phyloP scores from a whole-genome alignment of 768 basidiomycete genomes.

The Rhodotorula graminis region DNA sequence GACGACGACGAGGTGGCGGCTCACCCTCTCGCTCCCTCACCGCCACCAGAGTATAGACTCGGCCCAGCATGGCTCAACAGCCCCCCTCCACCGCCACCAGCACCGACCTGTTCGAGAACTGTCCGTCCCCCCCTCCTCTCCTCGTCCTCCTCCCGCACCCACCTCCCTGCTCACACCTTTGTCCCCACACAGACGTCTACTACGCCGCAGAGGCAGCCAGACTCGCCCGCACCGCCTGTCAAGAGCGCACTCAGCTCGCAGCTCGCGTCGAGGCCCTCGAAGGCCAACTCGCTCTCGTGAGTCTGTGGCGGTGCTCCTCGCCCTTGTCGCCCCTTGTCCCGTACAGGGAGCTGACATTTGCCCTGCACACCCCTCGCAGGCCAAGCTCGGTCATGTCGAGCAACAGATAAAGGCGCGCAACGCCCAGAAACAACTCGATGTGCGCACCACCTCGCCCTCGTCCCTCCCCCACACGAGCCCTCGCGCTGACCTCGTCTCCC shows the following conservation, averaged over 20 bases:
- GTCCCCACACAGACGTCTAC: slow-evolving; percentile 3
- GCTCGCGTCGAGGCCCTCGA: slow-evolving; percentile 9
- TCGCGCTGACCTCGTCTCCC: background rate
- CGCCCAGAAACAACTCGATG: slow-evolving; percentile 27
- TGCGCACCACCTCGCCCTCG: background rate
- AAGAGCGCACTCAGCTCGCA: background rate
- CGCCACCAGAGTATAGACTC: background rate
- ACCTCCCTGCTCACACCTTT: background rate
- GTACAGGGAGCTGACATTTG: too few species aligned
- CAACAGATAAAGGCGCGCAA: background rate
- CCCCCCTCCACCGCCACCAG: background rate
- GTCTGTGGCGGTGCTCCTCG: slow-evolving; percentile 1
- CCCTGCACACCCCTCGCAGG: too few species aligned
- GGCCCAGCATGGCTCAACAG: too few species aligned
- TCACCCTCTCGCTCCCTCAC: too few species aligned
- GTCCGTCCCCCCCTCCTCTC: background rate
- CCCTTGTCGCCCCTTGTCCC: too few species aligned
- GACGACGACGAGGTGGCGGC: background rate
- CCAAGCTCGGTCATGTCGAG: slow-evolving; percentile 16
- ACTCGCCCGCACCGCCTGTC: slow-evolving; percentile 15
- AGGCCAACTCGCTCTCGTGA: slow-evolving; percentile 5
- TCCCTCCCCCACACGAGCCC: background rate
- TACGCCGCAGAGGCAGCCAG: slow-evolving; percentile 13
- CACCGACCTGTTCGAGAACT: background rate
- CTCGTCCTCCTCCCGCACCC: background rate